A percentile compares a stretch with the other conserved stretches of the same genome.
These are phyloP conservation scores for Oryza brachyantha DNA, from an alignment of 176 grass and related monocot species.

Conservation along the genomic window DNA sequence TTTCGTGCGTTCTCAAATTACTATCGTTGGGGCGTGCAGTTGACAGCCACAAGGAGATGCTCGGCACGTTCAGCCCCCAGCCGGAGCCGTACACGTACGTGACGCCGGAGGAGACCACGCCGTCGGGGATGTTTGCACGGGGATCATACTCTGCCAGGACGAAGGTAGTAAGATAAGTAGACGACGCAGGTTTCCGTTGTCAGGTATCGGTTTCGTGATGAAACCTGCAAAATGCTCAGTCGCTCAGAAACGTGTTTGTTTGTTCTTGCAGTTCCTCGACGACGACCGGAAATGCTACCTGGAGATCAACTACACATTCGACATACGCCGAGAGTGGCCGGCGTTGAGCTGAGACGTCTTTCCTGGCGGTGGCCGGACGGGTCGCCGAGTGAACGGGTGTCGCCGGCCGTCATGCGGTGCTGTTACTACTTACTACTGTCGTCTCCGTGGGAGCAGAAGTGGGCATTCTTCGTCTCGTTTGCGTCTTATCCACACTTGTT, in stretches of 20 bases:
- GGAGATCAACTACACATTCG: constrained; percentile 96
- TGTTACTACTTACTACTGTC: background rate
- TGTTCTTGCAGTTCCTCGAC: constrained; percentile 70
- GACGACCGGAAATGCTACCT: constrained; percentile 95
- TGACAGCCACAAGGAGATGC: constrained; percentile 83
- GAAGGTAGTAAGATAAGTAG: no score
- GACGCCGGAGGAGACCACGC: constrained; percentile 83
- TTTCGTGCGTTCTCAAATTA: background rate
- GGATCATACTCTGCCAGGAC: constrained; percentile 89
- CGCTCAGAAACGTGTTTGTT: background rate
- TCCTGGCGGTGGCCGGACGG: background rate
- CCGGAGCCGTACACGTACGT: constrained; percentile 85
- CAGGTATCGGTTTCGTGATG: background rate
- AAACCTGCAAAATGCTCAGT: background rate
- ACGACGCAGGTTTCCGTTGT: background rate
- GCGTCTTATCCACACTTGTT: background rate
- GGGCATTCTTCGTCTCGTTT: background rate
- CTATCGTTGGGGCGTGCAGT: constrained; percentile 41
- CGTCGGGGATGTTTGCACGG: constrained; percentile 80
- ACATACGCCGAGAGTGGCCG: constrained; percentile 94
- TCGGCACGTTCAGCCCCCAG: constrained; percentile 95
- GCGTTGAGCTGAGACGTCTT: constrained; percentile 26
- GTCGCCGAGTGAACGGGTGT: background rate
- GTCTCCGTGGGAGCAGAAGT: constrained; percentile 17
- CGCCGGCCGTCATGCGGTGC: background rate